phyloP scores from a whole-genome alignment of 2,329 filamentous ascomycete genomes.

The Eurotiales sp. region DNA sequence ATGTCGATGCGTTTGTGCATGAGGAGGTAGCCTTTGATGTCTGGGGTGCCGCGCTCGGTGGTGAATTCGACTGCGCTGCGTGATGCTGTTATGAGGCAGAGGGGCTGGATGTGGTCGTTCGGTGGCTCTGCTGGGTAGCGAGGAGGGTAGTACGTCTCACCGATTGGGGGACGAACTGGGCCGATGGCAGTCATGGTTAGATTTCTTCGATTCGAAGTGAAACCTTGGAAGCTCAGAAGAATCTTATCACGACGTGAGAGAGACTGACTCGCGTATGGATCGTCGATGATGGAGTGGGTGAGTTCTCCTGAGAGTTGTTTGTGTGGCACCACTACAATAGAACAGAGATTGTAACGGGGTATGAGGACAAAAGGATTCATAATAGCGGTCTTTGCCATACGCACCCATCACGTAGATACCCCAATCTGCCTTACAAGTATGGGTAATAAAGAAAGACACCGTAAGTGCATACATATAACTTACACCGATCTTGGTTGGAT shows the following conservation, averaged over 20 bases:
- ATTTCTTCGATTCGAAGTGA: not conserved
- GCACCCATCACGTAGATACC: too few relatives aligned
- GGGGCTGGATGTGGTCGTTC: not conserved
- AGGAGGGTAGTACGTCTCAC: not conserved
- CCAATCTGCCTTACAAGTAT: too few relatives aligned
- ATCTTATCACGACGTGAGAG: not conserved
- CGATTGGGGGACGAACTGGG: not conserved
- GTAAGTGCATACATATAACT: too few relatives aligned
- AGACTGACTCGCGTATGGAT: not conserved
- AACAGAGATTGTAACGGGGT: too few relatives aligned
- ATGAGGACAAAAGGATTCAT: too few relatives aligned
- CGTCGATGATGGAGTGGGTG: too few relatives aligned
- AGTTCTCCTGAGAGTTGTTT: too few relatives aligned
- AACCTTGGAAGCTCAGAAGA: too few relatives aligned
- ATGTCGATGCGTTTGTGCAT: not conserved
- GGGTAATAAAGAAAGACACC: too few relatives aligned
- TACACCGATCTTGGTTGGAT: too few relatives aligned
- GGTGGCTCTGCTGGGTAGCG: not conserved
- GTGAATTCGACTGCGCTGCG: not conserved
- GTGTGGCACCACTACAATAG: too few relatives aligned
- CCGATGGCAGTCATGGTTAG: not conserved
- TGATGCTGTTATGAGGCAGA: not conserved
- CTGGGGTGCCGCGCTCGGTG: not conserved
- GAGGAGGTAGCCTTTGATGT: conserved; percentile 5
- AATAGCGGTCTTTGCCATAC: too few relatives aligned